Percentiles rank a stretch among this genome's conserved stretches.
phyloP scores from a whole-genome alignment of 176 grass and related monocot species.

The Pontederia paniculata region DNA sequence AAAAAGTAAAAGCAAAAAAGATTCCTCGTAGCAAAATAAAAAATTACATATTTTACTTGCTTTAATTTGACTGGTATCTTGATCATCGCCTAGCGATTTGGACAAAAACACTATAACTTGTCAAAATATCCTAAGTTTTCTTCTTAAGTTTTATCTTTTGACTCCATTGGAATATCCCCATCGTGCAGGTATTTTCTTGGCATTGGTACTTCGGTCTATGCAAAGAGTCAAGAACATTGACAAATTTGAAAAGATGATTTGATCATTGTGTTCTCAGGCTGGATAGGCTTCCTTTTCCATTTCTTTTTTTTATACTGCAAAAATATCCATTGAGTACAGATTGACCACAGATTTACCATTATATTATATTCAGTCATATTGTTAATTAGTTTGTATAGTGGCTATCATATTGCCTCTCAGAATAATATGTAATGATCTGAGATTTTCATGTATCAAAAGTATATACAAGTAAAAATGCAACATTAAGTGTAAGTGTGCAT shows the following conservation, averaged over 20 bases:
- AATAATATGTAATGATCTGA: too few relatives aligned
- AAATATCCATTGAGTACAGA: too few relatives aligned
- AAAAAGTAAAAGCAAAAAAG: background rate
- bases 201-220: conserved; percentile 53
- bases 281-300: too few relatives aligned
- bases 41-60: background rate
- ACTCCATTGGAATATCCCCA: conserved; percentile 11
- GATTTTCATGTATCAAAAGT: too few relatives aligned
- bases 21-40: background rate
- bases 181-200: conserved; percentile 61
- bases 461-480: too few relatives aligned
- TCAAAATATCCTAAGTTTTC: background rate
- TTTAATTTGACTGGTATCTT: background rate
- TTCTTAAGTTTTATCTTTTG: conserved; percentile 16
- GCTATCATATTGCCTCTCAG: too few relatives aligned
- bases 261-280: background rate
- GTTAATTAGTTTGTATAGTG: too few relatives aligned
- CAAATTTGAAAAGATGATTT: conserved; percentile 85
- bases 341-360: too few relatives aligned
- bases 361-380: too few relatives aligned
- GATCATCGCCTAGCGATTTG: background rate
- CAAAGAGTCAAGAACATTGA: conserved; percentile 74
- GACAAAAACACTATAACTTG: too few relatives aligned
- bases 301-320: too few relatives aligned
- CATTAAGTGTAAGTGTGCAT: too few relatives aligned